phyloP scores from a whole-genome alignment of 2,329 filamentous ascomycete species.

The Didymella keratinophila region DNA sequence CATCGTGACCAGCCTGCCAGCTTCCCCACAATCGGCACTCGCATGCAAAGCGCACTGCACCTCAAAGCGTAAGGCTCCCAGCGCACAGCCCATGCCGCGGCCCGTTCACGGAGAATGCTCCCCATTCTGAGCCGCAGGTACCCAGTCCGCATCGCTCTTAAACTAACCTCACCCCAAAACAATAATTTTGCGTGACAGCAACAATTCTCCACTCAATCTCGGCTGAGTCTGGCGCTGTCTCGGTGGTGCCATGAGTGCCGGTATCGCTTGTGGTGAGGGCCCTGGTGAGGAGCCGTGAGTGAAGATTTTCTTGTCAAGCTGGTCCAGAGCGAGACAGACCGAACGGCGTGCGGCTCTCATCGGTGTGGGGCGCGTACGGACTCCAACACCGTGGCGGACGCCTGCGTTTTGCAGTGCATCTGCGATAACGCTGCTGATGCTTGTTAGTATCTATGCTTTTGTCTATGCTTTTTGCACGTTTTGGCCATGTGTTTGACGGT shows the following conservation, averaged over 20 bases:
- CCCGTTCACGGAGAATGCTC: background rate
- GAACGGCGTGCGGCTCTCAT: constrained; percentile 18
- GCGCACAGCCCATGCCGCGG: constrained; percentile 7
- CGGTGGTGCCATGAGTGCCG: constrained; percentile 11
- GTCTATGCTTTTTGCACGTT: background rate
- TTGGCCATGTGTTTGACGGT: background rate
- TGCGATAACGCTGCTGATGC: constrained; percentile 1
- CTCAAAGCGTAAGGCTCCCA: constrained; percentile 9
- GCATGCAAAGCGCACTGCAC: constrained; percentile 10
- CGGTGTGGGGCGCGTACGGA: constrained; percentile 10
- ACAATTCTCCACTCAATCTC: constrained; percentile 18
- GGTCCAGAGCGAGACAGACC: constrained; percentile 19
- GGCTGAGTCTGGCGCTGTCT: constrained; percentile 17
- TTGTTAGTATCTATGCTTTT: background rate
- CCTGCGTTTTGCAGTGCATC: constrained; percentile 1
- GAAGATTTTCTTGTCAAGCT: constrained; percentile 7
- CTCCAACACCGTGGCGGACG: background rate
- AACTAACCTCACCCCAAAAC: constrained; percentile 17
- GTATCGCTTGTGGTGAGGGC: constrained; percentile 16
- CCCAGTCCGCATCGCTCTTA: constrained; percentile 19
- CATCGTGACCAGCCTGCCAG: constrained; percentile 15
- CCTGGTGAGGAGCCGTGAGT: background rate
- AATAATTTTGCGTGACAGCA: constrained; percentile 18
- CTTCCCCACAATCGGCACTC: constrained; percentile 20
- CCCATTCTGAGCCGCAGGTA: constrained; percentile 18